Conservation (phyloP, 176 grass and related monocot genomes). For the Saccharum spontaneum region DNA sequence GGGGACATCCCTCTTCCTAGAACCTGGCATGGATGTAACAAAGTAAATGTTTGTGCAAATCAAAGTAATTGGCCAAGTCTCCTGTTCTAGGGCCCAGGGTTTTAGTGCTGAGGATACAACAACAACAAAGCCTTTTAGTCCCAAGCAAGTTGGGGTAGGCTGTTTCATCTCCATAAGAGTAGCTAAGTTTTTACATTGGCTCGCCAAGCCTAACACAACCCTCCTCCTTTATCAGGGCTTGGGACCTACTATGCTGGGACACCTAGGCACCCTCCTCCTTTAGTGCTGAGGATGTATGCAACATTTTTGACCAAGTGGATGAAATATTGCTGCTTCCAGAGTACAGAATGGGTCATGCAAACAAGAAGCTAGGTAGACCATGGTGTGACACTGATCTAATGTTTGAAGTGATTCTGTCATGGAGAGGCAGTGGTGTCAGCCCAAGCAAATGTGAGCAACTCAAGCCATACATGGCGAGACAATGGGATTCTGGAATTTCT, state of each 20-base stretch:
- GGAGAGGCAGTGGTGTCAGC: background rate
- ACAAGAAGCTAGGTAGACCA: background rate
- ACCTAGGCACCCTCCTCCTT: background rate
- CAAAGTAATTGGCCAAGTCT: background rate
- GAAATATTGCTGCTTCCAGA: background rate
- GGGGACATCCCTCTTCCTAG: background rate
- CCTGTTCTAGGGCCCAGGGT: background rate
- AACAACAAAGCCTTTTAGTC: too few relatives aligned
- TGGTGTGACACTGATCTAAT: background rate
- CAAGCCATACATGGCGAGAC: background rate
- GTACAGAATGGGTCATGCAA: background rate
- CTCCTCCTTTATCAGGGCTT: too few relatives aligned
- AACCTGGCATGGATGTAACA: background rate
- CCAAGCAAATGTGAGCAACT: background rate
- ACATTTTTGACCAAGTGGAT: background rate
- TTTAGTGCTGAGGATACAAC: background rate
- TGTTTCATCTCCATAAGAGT: too few relatives aligned
- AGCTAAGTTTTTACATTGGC: too few relatives aligned
- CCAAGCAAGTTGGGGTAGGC: too few relatives aligned
- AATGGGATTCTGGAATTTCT: background rate
- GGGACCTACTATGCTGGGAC: too few relatives aligned
- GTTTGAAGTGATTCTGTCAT: background rate
- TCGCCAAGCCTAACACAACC: too few relatives aligned
- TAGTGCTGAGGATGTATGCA: background rate
- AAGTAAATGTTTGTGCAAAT: background rate